Conservation (phyloP, 192 early-diverging fungal genomes). For the Entomortierella beljakovae region DNA sequence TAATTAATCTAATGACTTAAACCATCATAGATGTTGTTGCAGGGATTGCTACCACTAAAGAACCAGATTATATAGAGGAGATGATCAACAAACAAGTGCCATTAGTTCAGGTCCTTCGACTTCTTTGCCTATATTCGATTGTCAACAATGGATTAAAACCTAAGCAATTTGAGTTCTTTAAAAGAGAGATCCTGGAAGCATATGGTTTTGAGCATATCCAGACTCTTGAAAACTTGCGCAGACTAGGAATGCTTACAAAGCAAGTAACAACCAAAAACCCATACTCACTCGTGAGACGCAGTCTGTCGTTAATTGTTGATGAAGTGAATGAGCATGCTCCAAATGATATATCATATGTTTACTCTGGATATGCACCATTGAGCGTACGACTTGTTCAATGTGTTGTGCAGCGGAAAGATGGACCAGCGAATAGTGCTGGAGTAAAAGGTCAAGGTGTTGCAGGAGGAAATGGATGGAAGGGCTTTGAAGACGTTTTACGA, state of each 20-base stretch:
- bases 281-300: slow-evolving; percentile 72
- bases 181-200: slow-evolving; percentile 85
- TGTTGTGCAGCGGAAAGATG: slow-evolving; percentile 54
- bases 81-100: slow-evolving; percentile 85
- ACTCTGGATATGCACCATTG: slow-evolving; percentile 95
- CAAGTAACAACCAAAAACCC: slow-evolving; percentile 58
- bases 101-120: slow-evolving; percentile 77
- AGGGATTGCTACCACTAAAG: slow-evolving; percentile 70
- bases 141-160: slow-evolving; percentile 86
- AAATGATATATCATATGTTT: slow-evolving; percentile 92
- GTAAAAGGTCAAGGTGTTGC: slow-evolving; percentile 33
- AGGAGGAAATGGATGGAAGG: slow-evolving; percentile 81
- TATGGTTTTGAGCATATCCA: slow-evolving; percentile 93
- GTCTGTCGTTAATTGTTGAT: slow-evolving; percentile 84
- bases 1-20: not conserved
- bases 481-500: slow-evolving; percentile 87
- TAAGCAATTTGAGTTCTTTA: slow-evolving; percentile 85
- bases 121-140: slow-evolving; percentile 87
- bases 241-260: slow-evolving; percentile 72
- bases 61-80: slow-evolving; percentile 88
- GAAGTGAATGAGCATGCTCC: slow-evolving; percentile 89
- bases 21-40: slow-evolving; percentile 73
- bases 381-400: slow-evolving; percentile 91
- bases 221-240: slow-evolving; percentile 84
- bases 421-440: slow-evolving; percentile 18